These are phyloP conservation scores for Scleroderma citrinum DNA, from an alignment of 768 basidiomycete species.

Conservation along the genomic window DNA sequence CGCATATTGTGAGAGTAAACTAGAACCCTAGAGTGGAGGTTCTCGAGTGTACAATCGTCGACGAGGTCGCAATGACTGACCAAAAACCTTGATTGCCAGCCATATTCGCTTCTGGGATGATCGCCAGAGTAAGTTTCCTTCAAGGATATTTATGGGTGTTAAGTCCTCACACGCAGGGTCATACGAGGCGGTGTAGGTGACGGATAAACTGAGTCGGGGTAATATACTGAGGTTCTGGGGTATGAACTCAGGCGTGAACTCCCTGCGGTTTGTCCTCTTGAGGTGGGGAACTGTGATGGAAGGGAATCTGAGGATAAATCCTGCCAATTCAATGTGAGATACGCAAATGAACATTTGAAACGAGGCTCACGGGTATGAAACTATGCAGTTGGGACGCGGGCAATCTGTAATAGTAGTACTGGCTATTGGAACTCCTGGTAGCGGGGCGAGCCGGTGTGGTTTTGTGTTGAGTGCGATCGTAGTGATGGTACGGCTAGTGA, in stretches of 20 bases:
- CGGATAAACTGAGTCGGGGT: neutral
- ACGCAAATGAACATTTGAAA: neutral
- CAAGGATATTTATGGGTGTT: neutral
- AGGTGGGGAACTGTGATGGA: neutral
- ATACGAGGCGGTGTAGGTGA: neutral
- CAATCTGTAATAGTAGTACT: neutral
- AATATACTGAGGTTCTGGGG: neutral
- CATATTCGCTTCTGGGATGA: neutral
- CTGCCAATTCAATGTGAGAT: neutral
- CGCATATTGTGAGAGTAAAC: too few relatives aligned
- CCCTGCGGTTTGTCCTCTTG: neutral
- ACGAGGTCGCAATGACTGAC: neutral
- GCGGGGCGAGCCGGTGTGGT: neutral
- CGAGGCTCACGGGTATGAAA: neutral
- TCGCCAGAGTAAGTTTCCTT: neutral
- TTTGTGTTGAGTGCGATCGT: neutral
- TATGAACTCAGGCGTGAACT: neutral
- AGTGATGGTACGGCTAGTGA: neutral
- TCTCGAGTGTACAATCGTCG: neutral
- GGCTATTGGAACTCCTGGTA: neutral
- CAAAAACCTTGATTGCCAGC: neutral
- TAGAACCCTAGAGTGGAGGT: too few relatives aligned
- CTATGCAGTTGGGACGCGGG: neutral
- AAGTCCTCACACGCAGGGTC: conserved; percentile 2
- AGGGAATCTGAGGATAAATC: neutral